phyloP scores from a whole-genome alignment of 1,139 yeast genomes.

The Geotrichum restrictum region DNA sequence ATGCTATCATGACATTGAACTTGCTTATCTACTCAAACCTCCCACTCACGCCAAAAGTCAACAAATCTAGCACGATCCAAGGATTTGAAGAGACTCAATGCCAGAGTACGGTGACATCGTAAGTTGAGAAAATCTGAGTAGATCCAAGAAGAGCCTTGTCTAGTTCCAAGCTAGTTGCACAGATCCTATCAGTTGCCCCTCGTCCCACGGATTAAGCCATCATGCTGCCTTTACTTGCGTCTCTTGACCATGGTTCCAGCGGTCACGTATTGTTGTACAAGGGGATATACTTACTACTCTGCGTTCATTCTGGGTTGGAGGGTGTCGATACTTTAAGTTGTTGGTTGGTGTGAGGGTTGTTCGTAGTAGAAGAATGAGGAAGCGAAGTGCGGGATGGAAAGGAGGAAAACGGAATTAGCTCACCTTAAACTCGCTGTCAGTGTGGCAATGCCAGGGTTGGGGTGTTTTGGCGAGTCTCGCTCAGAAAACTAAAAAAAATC shows the following conservation, averaged over 20 bases:
- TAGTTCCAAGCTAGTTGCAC: too few relatives aligned
- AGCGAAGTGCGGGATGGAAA: neutral
- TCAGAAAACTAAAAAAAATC: too few relatives aligned
- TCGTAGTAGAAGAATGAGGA: neutral
- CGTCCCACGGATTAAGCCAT: neutral
- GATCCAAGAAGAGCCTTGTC: too few relatives aligned
- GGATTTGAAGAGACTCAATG: too few relatives aligned
- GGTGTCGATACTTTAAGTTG: neutral
- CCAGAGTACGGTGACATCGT: too few relatives aligned
- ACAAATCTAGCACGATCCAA: neutral
- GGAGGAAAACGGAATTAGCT: conserved; percentile 2
- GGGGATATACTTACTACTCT: conserved; percentile 18
- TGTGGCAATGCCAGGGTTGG: conserved; percentile 2
- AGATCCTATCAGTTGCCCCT: too few relatives aligned
- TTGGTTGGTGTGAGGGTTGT: neutral
- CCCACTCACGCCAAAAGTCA: neutral
- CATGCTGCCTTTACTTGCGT: too few relatives aligned
- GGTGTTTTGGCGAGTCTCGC: neutral
- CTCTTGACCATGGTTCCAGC: too few relatives aligned
- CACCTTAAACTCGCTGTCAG: too few relatives aligned
- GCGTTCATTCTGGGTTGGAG: conserved; percentile 17
- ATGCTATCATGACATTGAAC: neutral
- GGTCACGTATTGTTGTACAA: neutral
- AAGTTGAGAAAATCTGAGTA: too few relatives aligned
- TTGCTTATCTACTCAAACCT: neutral